Conservation (phyloP, 805 yeast genomes). For the Clavispora carvajalis region DNA sequence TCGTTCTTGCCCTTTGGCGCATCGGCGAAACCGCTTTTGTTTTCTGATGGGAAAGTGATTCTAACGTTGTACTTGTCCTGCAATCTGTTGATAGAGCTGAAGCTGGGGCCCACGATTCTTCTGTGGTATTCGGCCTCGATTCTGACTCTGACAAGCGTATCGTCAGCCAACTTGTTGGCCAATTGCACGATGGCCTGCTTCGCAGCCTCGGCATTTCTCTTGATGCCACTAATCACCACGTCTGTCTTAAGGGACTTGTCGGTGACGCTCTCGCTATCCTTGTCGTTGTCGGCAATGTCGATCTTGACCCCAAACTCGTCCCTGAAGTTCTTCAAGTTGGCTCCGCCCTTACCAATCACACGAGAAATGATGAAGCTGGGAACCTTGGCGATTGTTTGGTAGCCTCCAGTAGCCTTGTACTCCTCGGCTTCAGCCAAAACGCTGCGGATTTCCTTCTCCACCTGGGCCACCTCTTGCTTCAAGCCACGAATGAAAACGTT, state of each 20-base stretch:
- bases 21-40: conserved; percentile 19
- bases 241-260: conserved; percentile 31
- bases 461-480: conserved; percentile 53
- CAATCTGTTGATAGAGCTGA: conserved; percentile 74
- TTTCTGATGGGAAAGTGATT: conserved; percentile 64
- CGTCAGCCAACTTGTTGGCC: conserved; percentile 79
- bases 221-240: conserved; percentile 61
- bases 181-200: conserved; percentile 51
- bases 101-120: conserved; percentile 76
- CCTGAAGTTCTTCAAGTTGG: conserved; percentile 60
- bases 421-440: conserved; percentile 53
- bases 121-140: conserved; percentile 79
- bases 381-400: conserved; percentile 47
- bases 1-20: conserved; percentile 51
- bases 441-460: conserved; percentile 46
- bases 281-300: conserved; percentile 54
- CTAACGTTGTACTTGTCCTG: conserved; percentile 82
- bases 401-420: conserved; percentile 36
- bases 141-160: conserved; percentile 53
- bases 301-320: conserved; percentile 72
- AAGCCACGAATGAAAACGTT: conserved; percentile 67
- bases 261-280: conserved; percentile 25
- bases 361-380: conserved; percentile 68
- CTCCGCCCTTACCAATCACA: conserved; percentile 87
- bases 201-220: conserved; percentile 72